Percentiles rank a stretch among this genome's conserved stretches.
Conservation (phyloP, 2,329 filamentous ascomycete genomes). For the Alternaria atra region DNA sequence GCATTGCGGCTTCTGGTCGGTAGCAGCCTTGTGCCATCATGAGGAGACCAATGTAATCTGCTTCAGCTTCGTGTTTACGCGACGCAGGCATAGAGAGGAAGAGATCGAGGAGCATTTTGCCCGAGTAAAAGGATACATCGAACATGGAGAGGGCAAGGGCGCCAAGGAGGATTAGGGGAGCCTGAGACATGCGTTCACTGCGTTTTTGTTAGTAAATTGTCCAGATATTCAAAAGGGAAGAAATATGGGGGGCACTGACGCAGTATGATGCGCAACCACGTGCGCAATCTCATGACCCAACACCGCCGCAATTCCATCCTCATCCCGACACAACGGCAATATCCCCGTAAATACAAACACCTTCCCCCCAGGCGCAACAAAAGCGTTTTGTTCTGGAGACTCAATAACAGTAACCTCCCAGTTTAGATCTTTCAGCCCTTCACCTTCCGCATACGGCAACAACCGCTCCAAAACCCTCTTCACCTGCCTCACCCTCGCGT, state of each 20-base stretch:
- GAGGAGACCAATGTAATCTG: conserved; percentile 81
- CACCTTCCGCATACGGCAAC: conserved; percentile 69
- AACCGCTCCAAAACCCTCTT: conserved; percentile 71
- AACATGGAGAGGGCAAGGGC: conserved; percentile 49
- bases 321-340: conserved; percentile 70
- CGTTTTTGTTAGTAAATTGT: conserved; percentile 3
- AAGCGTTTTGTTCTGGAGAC: conserved; percentile 74
- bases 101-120: conserved; percentile 63
- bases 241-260: conserved; percentile 30
- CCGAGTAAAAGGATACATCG: conserved; percentile 53
- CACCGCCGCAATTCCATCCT: conserved; percentile 77
- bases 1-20: conserved; percentile 71
- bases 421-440: conserved; percentile 50
- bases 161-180: conserved; percentile 51
- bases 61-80: conserved; percentile 76
- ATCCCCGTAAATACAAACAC: conserved; percentile 83
- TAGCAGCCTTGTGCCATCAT: conserved; percentile 86
- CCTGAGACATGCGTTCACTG: conserved; percentile 66
- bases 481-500: conserved; percentile 66
- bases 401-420: conserved; percentile 82
- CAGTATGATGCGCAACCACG: conserved; percentile 58
- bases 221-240: background rate
- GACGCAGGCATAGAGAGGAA: conserved; percentile 74
- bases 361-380: conserved; percentile 79
- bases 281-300: conserved; percentile 84